phyloP scores from a whole-genome alignment of 257 asterid genomes.

The Nicotiana noctiflora region DNA sequence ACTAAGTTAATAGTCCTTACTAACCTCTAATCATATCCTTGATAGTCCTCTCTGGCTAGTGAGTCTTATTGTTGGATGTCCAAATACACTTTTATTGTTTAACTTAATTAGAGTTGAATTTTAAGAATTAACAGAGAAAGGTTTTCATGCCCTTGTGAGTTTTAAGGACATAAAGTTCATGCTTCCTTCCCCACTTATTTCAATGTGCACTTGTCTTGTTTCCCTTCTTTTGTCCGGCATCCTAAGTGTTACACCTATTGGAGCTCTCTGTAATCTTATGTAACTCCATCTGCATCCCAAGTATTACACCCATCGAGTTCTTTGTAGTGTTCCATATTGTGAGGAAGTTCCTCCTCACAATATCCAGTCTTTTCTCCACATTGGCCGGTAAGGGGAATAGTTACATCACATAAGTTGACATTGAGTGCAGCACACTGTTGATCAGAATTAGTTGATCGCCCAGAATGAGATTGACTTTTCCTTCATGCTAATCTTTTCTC shows the following conservation, averaged over 20 bases:
- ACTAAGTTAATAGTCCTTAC: neutral
- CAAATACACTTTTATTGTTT: neutral
- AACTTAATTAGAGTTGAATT: neutral
- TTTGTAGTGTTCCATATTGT: too few relatives aligned
- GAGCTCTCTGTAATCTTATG: neutral
- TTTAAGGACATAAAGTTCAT: neutral
- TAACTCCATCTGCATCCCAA: too few relatives aligned
- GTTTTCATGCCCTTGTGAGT: neutral
- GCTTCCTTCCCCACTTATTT: neutral
- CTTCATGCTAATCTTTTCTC: neutral
- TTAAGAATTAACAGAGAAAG: neutral
- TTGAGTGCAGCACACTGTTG: neutral
- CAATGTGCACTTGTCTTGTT: neutral
- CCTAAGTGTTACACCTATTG: neutral
- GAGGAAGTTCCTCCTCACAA: too few relatives aligned
- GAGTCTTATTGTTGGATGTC: neutral
- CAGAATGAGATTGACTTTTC: constrained; percentile 3
- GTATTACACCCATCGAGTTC: too few relatives aligned
- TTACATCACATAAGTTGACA: too few relatives aligned
- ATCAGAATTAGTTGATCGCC: neutral
- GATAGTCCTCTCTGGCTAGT: neutral
- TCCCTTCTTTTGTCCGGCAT: neutral
- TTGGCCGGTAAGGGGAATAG: too few relatives aligned
- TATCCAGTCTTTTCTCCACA: too few relatives aligned
- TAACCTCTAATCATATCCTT: neutral